Conservation (phyloP, 2,329 filamentous ascomycete species). For the Neonectria magnoliae region DNA sequence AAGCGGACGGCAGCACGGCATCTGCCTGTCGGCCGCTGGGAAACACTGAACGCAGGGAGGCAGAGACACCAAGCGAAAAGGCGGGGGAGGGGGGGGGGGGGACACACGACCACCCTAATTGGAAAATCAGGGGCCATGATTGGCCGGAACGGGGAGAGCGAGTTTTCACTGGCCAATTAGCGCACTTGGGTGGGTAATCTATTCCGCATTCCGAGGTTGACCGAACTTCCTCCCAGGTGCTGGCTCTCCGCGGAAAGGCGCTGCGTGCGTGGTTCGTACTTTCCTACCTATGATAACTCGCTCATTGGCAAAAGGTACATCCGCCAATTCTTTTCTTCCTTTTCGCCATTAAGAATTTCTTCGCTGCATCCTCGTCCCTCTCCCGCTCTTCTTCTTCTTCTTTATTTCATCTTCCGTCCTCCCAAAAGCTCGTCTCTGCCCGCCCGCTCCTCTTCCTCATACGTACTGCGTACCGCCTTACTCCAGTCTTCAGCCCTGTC, state of each 20-base stretch:
- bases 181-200: slow-evolving; percentile 3
- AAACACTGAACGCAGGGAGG: background rate
- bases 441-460: background rate
- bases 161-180: slow-evolving; percentile 12
- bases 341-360: slow-evolving; percentile 1
- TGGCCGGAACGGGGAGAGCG: slow-evolving; percentile 31
- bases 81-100: background rate
- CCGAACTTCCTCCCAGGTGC: slow-evolving; percentile 30
- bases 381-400: slow-evolving; percentile 1
- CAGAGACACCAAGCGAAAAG: background rate
- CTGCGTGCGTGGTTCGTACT: too few relatives aligned
- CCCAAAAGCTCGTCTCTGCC: background rate
- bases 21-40: background rate
- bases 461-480: background rate
- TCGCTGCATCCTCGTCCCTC: background rate
- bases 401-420: slow-evolving; percentile 5
- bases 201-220: slow-evolving; percentile 39
- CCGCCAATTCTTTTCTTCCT: slow-evolving; percentile 13
- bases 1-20: background rate
- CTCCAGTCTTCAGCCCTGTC: background rate
- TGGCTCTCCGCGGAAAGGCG: slow-evolving; percentile 13
- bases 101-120: slow-evolving; percentile 36
- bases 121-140: slow-evolving; percentile 41
- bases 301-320: slow-evolving; percentile 38
- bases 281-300: slow-evolving; percentile 28